Evolutionary conservation across 2,329 filamentous ascomycete genomes (phyloP).

Genomic region (Penicillium sp.): DNA sequence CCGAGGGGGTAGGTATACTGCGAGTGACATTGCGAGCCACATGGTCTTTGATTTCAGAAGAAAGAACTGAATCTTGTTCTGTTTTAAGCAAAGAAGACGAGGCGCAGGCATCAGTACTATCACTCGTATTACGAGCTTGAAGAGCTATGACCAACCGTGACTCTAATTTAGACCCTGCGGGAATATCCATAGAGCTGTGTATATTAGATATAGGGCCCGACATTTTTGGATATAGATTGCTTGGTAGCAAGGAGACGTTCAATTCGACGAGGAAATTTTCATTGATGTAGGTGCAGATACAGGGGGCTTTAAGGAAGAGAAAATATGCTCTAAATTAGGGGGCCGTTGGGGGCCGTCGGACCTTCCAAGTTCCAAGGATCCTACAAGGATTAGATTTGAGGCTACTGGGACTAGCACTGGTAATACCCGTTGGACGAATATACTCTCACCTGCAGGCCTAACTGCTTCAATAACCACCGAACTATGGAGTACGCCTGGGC

Average conservation of each 20-base stretch:
- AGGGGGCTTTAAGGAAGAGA: too few species aligned
- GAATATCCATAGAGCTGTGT: not conserved
- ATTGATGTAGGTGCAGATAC: not conserved
- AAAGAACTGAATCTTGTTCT: not conserved
- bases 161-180: not conserved
- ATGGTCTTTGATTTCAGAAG: not conserved
- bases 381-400: too few species aligned
- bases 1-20: not conserved
- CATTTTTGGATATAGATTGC: not conserved
- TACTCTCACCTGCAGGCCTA: too few species aligned
- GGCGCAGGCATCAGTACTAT: not conserved
- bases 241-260: not conserved
- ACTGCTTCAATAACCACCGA: too few species aligned
- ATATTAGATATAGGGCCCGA: not conserved
- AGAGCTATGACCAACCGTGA: not conserved
- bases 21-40: not conserved
- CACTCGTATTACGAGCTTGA: not conserved
- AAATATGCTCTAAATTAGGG: not conserved
- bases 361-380: too few species aligned
- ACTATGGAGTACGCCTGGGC: too few species aligned
- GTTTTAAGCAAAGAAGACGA: not conserved
- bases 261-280: too few species aligned
- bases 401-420: too few species aligned
- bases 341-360: too few species aligned
- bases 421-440: too few species aligned